Base-by-base conservation (phyloP, 129 eudicot species). In the Flaveria robusta region DNA sequence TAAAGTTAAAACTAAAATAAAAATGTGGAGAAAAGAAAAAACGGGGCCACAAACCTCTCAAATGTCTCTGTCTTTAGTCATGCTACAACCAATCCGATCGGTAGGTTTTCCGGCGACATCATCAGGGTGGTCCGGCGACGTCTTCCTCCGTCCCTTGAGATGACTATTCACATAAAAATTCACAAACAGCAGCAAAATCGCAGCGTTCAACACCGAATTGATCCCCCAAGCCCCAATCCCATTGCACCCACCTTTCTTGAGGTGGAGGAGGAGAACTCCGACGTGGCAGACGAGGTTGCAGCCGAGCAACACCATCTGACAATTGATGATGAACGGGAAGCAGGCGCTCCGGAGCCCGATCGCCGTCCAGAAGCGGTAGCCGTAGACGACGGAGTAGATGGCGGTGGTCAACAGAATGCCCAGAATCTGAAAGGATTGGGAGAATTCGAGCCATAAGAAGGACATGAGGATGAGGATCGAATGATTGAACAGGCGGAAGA, bases 181-280 rank as follows among this genome's bases (percentile, higher is more conserved):
- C 81, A 93, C 20, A 65, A 88, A 85, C 12, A 93, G 82, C 3
- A 90, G 7, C 69, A 90, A 42, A 82, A 93, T 90, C 0, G 89
- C 95, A 1, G 47, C 88, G 42, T 93, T 93, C 47, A 93, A 86
- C 15, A 90, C 90, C 18, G 98, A 93, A 68, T 93, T 93, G 31
- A 90, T 71, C n/a, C 86, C 79, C 98, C 96, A 93, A 0, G 96
- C 98, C 4, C 96, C 94, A 46, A 93, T 93, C 20, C 98, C 98
- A 42, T 93, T 93, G 73, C 98, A 93, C 11, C 98, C 98, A 0
- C 98, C 98, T 77, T 86, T 93, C 7, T 86, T 49, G 1, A 84
- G 37, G 15, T 93, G 95, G 64, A 88, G 50, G 6, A 86, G 42
- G 15, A 88, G 88, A 2, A 90, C 98, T 9, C 96, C 96, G 0